Conservation (phyloP, 768 basidiomycete species). For the Candolleomyces aberdarensis region DNA sequence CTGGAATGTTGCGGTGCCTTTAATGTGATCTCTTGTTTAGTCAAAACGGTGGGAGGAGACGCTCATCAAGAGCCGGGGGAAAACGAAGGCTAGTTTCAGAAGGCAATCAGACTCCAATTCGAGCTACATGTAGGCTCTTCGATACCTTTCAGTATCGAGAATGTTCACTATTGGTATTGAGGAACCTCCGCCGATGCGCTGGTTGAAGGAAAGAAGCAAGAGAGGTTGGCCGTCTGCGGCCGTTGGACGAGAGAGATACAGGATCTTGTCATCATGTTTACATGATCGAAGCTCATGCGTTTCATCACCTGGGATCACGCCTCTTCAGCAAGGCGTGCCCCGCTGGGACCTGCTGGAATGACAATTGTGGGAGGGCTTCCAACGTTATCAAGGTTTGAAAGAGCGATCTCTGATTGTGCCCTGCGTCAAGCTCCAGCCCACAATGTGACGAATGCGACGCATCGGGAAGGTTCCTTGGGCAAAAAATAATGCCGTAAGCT, state of each 20-base stretch:
- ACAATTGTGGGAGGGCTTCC: conserved; percentile 5
- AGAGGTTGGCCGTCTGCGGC: background rate
- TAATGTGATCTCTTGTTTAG: conserved; percentile 1
- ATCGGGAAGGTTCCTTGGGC: background rate
- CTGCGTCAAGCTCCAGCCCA: background rate
- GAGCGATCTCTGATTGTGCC: background rate
- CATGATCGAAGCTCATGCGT: conserved; percentile 1
- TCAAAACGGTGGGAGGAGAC: background rate
- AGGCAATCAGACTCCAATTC: background rate
- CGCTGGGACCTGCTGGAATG: background rate
- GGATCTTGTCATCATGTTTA: conserved; percentile 1
- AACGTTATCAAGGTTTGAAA: conserved; percentile 1
- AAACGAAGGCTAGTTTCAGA: background rate
- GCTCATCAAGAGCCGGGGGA: background rate
- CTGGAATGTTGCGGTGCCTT: conserved; percentile 1
- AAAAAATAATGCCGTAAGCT: background rate
- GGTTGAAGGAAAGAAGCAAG: background rate
- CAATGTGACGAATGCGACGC: background rate
- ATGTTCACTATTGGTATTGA: too few relatives aligned
- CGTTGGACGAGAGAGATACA: background rate
- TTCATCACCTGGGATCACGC: background rate
- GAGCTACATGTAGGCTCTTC: too few relatives aligned
- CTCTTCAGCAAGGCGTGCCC: background rate
- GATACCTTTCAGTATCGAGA: too few relatives aligned
- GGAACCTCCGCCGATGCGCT: too few relatives aligned